Evolutionary conservation across 148 eudicot genomes (phyloP), one percentile per base, ranked within the genome.

Genomic region (Dianthus caryophyllus): DNA sequence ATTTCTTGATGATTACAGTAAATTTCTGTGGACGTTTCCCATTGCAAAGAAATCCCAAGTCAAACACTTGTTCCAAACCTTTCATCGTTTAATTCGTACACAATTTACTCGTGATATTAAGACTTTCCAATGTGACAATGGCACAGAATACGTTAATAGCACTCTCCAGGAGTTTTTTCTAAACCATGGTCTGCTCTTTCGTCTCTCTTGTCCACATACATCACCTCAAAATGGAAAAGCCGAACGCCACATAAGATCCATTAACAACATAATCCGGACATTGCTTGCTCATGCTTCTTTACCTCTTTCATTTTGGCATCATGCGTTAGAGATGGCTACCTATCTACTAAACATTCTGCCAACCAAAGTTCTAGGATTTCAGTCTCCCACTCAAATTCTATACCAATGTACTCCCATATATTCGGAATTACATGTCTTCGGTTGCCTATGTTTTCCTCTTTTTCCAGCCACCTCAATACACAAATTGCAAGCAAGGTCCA

Each of bases 271-370:
- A 0, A 21, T 54, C 33, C 10, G 61, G 18, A 27, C 38, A 2
- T 17, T 56, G 0, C 61, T 56, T 56, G 61, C 61, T 56, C 61
- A 56, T 36, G 47, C 65, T 4, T 61, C 65, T 14, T 4, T 61
- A 15, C 65, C 65, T 2, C 63, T 11, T 21, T 11, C 16, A 11
- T 54, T 54, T 54, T 54, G 59, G 59, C 59, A 54, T 54, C 59
- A 54, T 15, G 27, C 59, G 0, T 54, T 54, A 30, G 17, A n/a
- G n/a, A n/a, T n/a, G n/a, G n/a, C n/a, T n/a, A n/a, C n/a, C n/a
- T n/a, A n/a, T n/a, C n/a, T n/a, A 57, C 61, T 22, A 3, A 33
- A 33, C 39, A 33, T 33, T 33, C 8, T 33, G 8, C 39, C 39
- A 3, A 2, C 39, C 39, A 57, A 57, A 57, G 61, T 27, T 1